Base-by-base conservation (phyloP, 164 flowering plant genomes). In the Stephania japonica region DNA sequence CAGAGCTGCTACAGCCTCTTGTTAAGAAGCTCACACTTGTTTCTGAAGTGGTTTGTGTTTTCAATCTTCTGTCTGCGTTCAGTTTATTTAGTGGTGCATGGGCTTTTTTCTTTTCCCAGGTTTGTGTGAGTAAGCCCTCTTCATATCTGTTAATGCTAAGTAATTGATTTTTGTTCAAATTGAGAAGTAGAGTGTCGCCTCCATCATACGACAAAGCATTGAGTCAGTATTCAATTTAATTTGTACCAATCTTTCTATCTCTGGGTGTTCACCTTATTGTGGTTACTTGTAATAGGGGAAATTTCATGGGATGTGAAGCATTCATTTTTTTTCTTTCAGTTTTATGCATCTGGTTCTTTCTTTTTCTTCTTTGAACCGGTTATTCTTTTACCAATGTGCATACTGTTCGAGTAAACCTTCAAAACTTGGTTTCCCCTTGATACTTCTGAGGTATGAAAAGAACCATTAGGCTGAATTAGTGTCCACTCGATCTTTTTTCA, bases 41-140 rank as follows among this genome's bases (percentile, higher is more conserved):
- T 78, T 90, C 93, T 76, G 92, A 87, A 89, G 97, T 91, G 93
- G 99, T 95, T 73, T 42, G 92, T 87, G n/a, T 25, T 74, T 32
- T 42, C 12, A 42, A 62, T 38, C 70, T 42, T 49, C 14, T 8
- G 5, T 11, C 65, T 62, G 63, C 25, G 12, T 62, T 63, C 41
- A 42, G 67, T 65, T 41, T 65, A 11, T 23, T 11, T 7, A 14
- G 27, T 62, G 4, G 27, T 42, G 9, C 1, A 43, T 21, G 7
- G n/a, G 1, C 64, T 6, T 61, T 47, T 47, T 5, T 0, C 14
- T 7, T 53, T 53, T 12, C 19, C 19, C 5, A 1, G 5, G 18
- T 53, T 12, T 53, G 18, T 53, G 19, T 5, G 18, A 53, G 18
- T 53, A 13, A 53, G 14, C 61, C 10, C 18, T 4, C 19, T 53